Conservation (phyloP, 2,329 filamentous ascomycete genomes). For the Sporothrix globosa region DNA sequence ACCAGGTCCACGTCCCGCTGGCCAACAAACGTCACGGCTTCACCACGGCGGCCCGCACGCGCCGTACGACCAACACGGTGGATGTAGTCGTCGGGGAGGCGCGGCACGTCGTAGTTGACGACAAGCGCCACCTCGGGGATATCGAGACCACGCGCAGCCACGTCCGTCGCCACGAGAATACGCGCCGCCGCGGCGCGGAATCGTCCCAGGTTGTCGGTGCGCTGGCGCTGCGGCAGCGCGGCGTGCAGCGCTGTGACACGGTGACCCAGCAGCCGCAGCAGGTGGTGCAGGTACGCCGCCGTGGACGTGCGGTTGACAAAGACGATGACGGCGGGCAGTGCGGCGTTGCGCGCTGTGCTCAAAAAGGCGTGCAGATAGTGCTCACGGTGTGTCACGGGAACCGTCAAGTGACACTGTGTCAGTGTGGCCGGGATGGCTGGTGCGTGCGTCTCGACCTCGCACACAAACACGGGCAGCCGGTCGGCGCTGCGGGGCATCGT, state of each 20-base stretch:
- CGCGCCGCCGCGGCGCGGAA: slow-evolving; percentile 89
- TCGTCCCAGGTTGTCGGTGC: slow-evolving; percentile 83
- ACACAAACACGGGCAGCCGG: slow-evolving; percentile 80
- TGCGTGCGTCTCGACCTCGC: slow-evolving; percentile 77
- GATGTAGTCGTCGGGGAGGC: slow-evolving; percentile 97
- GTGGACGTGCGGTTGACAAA: slow-evolving; percentile 93
- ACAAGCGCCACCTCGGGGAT: slow-evolving; percentile 91
- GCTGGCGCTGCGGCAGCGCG: slow-evolving; percentile 78
- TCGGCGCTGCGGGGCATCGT: slow-evolving; percentile 69
- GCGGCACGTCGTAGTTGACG: slow-evolving; percentile 92
- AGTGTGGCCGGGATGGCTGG: slow-evolving; percentile 81
- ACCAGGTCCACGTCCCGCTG: slow-evolving; percentile 91
- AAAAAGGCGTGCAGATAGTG: slow-evolving; percentile 92
- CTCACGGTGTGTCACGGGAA: slow-evolving; percentile 90
- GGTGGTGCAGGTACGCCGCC: slow-evolving; percentile 84
- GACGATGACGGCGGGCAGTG: slow-evolving; percentile 85
- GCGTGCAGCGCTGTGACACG: slow-evolving; percentile 91
- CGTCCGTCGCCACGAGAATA: slow-evolving; percentile 91
- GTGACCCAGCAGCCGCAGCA: slow-evolving; percentile 83
- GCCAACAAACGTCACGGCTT: slow-evolving; percentile 84
- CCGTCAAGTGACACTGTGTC: slow-evolving; percentile 80
- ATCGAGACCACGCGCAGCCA: slow-evolving; percentile 90
- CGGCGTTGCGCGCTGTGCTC: slow-evolving; percentile 72
- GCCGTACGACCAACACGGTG: slow-evolving; percentile 95
- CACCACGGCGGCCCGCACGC: slow-evolving; percentile 81